Evolutionary conservation across 2,329 filamentous ascomycete genomes (phyloP).

Genomic region (Scytalidium lignicola): DNA sequence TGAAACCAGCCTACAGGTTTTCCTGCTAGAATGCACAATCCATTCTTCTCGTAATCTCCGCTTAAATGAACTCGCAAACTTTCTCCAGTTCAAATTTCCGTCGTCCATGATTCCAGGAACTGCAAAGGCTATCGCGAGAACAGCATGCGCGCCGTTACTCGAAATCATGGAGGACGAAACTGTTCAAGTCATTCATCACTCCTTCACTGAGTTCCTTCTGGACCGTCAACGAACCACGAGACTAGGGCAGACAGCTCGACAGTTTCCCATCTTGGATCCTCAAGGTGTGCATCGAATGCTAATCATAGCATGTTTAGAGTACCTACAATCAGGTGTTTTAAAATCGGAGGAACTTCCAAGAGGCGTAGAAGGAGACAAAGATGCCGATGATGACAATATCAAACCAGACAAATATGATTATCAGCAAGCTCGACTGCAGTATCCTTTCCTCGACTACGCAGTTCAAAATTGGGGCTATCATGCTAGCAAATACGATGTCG

Average conservation of each 20-base stretch:
- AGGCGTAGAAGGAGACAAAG: background rate
- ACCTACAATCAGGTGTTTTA: constrained; percentile 8
- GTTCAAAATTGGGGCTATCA: background rate
- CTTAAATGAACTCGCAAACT: constrained; percentile 8
- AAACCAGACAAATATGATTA: constrained; percentile 7
- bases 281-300: constrained; percentile 5
- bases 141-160: constrained; percentile 21
- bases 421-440: constrained; percentile 8
- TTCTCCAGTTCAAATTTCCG: constrained; percentile 2
- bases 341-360: background rate
- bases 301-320: constrained; percentile 6
- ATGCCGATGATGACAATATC: background rate
- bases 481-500: constrained; percentile 8
- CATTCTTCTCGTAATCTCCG: constrained; percentile 18
- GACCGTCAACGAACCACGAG: constrained; percentile 12
- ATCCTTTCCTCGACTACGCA: constrained; percentile 1
- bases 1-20: constrained; percentile 11
- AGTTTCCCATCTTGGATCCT: constrained; percentile 8
- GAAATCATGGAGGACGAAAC: constrained; percentile 35
- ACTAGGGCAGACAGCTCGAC: background rate
- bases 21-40: constrained; percentile 16
- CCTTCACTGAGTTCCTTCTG: constrained; percentile 41
- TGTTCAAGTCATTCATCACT: constrained; percentile 41
- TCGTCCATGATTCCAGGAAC: constrained; percentile 3
- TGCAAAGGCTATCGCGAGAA: constrained; percentile 19